These are phyloP conservation scores for Monosporascus sp. DNA, from an alignment of 2,329 filamentous ascomycete genomes.

Conservation along the genomic window DNA sequence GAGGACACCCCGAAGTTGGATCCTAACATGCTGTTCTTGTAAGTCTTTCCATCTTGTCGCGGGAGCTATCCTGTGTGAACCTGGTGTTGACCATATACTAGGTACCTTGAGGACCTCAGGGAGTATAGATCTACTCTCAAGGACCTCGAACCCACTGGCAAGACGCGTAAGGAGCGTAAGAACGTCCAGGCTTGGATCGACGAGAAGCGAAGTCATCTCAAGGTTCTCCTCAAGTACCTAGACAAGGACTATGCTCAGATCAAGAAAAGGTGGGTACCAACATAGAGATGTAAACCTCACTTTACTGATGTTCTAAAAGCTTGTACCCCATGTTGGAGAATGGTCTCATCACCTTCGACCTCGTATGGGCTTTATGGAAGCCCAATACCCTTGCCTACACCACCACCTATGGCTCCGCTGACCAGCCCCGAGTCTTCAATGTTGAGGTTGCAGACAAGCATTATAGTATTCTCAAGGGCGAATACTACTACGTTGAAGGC, in stretches of 20 bases:
- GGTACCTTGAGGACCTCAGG: constrained; percentile 75
- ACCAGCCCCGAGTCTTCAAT: constrained; percentile 78
- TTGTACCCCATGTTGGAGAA: constrained; percentile 75
- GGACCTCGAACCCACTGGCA: constrained; percentile 41
- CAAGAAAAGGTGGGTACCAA: constrained; percentile 51
- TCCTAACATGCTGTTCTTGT: constrained; percentile 65
- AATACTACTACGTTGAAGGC: constrained; percentile 72
- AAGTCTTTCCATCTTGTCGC: constrained; percentile 16
- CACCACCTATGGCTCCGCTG: constrained; percentile 67
- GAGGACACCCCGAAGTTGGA: constrained; percentile 71
- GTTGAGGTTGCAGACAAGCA: constrained; percentile 72
- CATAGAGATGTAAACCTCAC: neutral
- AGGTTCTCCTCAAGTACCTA: constrained; percentile 69
- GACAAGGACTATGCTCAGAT: constrained; percentile 73
- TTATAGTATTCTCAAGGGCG: constrained; percentile 61
- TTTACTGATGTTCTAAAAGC: constrained; percentile 30
- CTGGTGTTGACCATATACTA: constrained; percentile 23
- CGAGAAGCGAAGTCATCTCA: constrained; percentile 59
- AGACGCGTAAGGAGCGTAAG: constrained; percentile 51
- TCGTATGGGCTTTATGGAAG: constrained; percentile 85
- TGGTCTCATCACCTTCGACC: constrained; percentile 81
- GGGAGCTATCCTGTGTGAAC: neutral
- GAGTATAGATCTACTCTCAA: constrained; percentile 59
- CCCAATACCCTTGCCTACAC: constrained; percentile 76
- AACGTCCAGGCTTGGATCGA: constrained; percentile 54